Evolutionary conservation across 192 early-diverging fungal genomes (phyloP), one percentile per base, ranked within the genome.

Genomic region (Haplosporangium gracile): DNA sequence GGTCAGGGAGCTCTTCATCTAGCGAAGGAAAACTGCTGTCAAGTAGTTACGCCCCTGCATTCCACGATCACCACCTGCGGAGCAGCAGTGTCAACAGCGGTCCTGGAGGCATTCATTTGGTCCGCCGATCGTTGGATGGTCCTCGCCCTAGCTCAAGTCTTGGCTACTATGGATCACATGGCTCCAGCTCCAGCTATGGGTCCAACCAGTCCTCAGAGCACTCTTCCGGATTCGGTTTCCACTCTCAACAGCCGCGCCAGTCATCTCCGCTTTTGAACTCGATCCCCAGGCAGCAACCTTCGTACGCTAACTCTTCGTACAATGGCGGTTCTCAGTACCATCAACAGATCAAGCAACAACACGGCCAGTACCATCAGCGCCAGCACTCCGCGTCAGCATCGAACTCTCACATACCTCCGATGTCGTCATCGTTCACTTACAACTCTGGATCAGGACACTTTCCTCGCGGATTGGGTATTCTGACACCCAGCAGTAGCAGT

Each of bases 341-440:
- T 4, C 74, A 75, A 5, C 72, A 53, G n/a, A 26, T 29, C 29
- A 65, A 32, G 51, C 74, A 75, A n/a, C 74, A 75, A 20, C 53
- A 60, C 7, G 34, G 18, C 1, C 29, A 53, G 16, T 29, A 38
- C 47, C 77, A 79, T 40, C 77, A 79, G 15, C 77, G 77, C 16
- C 77, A 79, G 39, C 70, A 79, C 36, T 79, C 77, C 15, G 77
- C 68, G 7, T 71, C 77, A 6, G 68, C 70, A 32, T 43, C 75
- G 60, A 36, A 60, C 9, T 68, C 39, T 40, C 49, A 39, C 9
- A 40, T 70, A 4, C 24, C 32, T 32, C 34, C n/a, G 43, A 45
- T 65, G 22, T 70, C 77, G 36, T 71, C 77, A 5, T 79, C 77
- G 42, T 57, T 55, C 47, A 26, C 69, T 1, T 32, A 65, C 60